A percentile compares a stretch with the other conserved stretches of the same genome.
Evolutionary conservation across 257 asterid species (phyloP).

Genomic region (Echium plantagineum): DNA sequence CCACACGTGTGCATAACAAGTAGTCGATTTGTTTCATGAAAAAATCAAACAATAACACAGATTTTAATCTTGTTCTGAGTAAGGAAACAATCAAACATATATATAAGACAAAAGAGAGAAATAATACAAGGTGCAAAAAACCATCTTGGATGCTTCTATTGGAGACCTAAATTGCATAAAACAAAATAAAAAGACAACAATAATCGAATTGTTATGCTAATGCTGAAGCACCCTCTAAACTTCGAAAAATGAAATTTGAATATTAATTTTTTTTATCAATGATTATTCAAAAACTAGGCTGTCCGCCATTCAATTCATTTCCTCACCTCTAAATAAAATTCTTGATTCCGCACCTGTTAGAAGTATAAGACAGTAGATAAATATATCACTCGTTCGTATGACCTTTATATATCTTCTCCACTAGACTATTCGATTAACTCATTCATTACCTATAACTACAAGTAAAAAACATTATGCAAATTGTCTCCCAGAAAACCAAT

Average conservation of each 20-base stretch:
- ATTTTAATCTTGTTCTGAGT: slow-evolving; percentile 11
- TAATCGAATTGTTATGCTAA: slow-evolving; percentile 15
- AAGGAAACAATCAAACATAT: slow-evolving; percentile 15
- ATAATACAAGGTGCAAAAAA: slow-evolving; percentile 22
- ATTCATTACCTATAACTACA: no score
- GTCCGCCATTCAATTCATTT: no score
- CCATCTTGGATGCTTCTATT: slow-evolving; percentile 32
- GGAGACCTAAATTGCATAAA: slow-evolving; percentile 36
- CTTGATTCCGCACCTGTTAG: no score
- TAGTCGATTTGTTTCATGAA: slow-evolving; percentile 2
- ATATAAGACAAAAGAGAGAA: slow-evolving; percentile 33
- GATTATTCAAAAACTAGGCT: no score
- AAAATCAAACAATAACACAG: slow-evolving; percentile 1
- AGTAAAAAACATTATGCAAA: slow-evolving; percentile 54
- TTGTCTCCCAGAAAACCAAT: slow-evolving; percentile 66
- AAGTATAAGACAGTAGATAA: no score
- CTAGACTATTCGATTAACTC: no score
- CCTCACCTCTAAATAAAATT: no score
- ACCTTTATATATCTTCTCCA: no score
- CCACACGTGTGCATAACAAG: neutral
- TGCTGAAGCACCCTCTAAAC: neutral
- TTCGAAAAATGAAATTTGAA: no score
- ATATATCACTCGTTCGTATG: no score
- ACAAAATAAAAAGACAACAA: slow-evolving; percentile 20
- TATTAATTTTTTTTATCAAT: no score